Base-by-base conservation (phyloP, 2,329 filamentous ascomycete genomes). In the Trichophyton mentagrophytes region DNA sequence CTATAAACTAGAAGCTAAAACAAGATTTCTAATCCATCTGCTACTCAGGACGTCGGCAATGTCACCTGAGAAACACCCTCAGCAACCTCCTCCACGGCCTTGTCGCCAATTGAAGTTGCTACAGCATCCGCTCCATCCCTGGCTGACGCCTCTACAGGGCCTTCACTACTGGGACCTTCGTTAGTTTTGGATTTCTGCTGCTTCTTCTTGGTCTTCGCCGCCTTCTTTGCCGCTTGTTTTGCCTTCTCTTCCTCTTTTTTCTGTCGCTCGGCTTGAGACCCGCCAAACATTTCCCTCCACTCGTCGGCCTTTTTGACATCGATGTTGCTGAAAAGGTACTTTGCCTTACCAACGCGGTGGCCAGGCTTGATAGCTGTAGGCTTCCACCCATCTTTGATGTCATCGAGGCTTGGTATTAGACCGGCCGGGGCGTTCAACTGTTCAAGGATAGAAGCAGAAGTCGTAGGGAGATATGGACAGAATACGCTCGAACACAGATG, bases 391-490 rank as follows among this genome's bases (percentile, higher is more conserved):
- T 86, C 82, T 1, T 73, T 71, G 65, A 79, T 70, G 30, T 72
- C 66, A 66, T 77, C 67, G 69, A 75, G 65, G 63, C 73, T 69
- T 65, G 88, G 86, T 63, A 91, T 90, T 40, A 74, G 74, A 56
- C 80, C 73, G 68, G 82, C 74, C 60, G 82, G 71, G 55, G 73
- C 75, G 62, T 86, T 83, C 30, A 97, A 82, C 76, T 96, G 92
- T 64, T 82, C 74, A 65, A 89, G 82, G 67, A 96, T 96, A 36
- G 84, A 83, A 62, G 80, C 80, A 2, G 87, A 80, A 7, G 87
- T 91, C n/a, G 81, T 81, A 46, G 90, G 90, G 80, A 96, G 89
- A 76, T 92, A 96, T 0, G 91, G 91, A 59, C 85, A 83, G 61
- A 91, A 82, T 49, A 96, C 77, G 60, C 84, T 85, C 22, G 90